Conservation (phyloP, 768 basidiomycete genomes). For the Amanita rubescens region DNA sequence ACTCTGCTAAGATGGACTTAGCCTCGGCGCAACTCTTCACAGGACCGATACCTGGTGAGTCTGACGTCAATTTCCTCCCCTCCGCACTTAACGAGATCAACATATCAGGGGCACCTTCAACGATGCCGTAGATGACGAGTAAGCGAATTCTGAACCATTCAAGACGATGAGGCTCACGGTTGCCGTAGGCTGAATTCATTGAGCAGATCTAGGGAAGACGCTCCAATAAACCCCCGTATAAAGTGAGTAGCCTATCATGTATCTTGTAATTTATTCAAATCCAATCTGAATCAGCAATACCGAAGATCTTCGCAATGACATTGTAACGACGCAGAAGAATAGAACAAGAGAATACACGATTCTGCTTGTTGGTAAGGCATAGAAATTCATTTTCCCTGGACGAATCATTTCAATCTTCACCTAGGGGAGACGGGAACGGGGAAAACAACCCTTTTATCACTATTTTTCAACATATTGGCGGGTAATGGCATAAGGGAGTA, state of each 20-base stretch:
- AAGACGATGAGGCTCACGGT: too few species aligned
- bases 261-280: background rate
- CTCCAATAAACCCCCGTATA: background rate
- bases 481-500: constrained; percentile 8
- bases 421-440: constrained; percentile 15
- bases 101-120: too few species aligned
- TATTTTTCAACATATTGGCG: constrained; percentile 12
- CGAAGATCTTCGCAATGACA: background rate
- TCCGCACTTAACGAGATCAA: too few species aligned
- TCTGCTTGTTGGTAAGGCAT: constrained; percentile 1
- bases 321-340: background rate
- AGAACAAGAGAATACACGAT: background rate
- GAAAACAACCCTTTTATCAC: constrained; percentile 11
- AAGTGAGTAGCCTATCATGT: background rate
- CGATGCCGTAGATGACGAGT: too few species aligned
- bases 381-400: background rate
- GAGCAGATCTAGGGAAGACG: constrained; percentile 1
- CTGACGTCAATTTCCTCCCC: too few species aligned
- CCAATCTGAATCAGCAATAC: background rate
- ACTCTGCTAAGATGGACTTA: too few species aligned
- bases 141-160: too few species aligned
- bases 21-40: too few species aligned
- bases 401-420: background rate
- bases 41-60: too few species aligned
- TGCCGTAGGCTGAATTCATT: constrained; percentile 34